Evolutionary conservation across 345 rosid species (phyloP), one percentile per base, ranked within the genome.

Genomic region (Rubroshorea leprosula): DNA sequence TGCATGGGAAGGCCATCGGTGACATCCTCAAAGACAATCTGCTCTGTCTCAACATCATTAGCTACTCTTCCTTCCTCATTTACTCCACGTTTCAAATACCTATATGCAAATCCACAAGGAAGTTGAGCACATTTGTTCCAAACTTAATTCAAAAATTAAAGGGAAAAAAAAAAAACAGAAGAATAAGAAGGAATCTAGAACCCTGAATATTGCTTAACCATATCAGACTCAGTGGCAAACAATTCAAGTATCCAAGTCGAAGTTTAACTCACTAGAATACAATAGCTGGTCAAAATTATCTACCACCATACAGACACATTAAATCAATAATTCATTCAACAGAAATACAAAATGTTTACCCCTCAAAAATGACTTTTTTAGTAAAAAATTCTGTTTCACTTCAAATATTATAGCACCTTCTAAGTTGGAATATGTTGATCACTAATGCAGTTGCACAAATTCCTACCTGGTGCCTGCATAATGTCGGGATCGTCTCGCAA

Each of bases 21-120:
- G 53, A 83, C 83, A 55, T 80, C 89, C 76, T 87, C 92, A 54
- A 79, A 82, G 53, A 90, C 85, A 72, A 94, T 83, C 77, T 94
- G 99, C 77, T 94, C 99, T 24, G 96, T 94, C 74, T 94, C 99
- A 51, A 94, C 99, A 79, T 94, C 99, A 67, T 94, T 94, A 56
- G 99, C 99, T 17, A 94, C 99, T 61, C 80, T 83, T 54, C 99
- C 99, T 72, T 76, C 76, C 65, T 94, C 95, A 75, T 89, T 90
- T 52, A 94, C 95, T 58, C 99, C 99, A 59, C 99, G 89, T 79
- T 87, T 94, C 75, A 94, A 65, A 70, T 94, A 94, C 84, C 99
- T 90, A 71, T 55, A 66, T 31, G 29, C 58, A 62, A 57, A 61
- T 67, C 50, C 31, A 56, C 49, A 58, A 51, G 11, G 50, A 25